Base-by-base conservation (phyloP, 2,329 filamentous ascomycete genomes). In the Scolecobasidium constrictum region DNA sequence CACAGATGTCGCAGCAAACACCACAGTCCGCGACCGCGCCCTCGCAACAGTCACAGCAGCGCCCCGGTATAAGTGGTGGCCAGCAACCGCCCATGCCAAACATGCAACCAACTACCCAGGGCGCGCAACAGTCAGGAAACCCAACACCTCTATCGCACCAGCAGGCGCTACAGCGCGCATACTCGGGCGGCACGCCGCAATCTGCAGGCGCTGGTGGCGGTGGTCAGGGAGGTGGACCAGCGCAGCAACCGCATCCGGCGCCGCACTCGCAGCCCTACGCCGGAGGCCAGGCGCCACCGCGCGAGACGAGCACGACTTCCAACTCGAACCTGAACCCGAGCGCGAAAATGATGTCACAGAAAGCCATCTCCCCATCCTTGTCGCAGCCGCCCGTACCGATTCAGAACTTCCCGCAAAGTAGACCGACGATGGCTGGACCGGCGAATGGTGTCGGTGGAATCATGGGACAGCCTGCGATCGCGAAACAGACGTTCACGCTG, bases 401-500 rank as follows among this genome's bases (percentile, higher is more conserved):
- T 17, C 61, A 72, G 9, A 81, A 5, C 4, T 22, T 90, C 79
- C 77, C 63, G 49, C 76, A 66, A 57, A 75, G 65, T 9, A 80
- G 92, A 5, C 92, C 92, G n/a, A 94, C 90, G 0, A 75, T 92
- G 55, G 83, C 83, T 39, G 87, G 87, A 17, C 73, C 78, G 15
- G 80, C 77, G 41, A 84, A 83, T 48, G 79, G 79, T 5, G 74
- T 83, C 48, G 79, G 78, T 4, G 87, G 87, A 42, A 81, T 92
- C 39, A 84, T 95, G 73, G 81, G 81, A 40, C 87, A 94, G 55
- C 88, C 92, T 0, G 85, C 86, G 2, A 75, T 96, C 47, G 69
- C 80, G 43, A 88, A 87, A 56, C 86, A 87, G 0, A 78, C 80
- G 0, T 94, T 86, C 60, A 84, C 86, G 44, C 79, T 95, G 46